Base-by-base conservation (phyloP, 345 rosid species). In the Aquilaria malaccensis region DNA sequence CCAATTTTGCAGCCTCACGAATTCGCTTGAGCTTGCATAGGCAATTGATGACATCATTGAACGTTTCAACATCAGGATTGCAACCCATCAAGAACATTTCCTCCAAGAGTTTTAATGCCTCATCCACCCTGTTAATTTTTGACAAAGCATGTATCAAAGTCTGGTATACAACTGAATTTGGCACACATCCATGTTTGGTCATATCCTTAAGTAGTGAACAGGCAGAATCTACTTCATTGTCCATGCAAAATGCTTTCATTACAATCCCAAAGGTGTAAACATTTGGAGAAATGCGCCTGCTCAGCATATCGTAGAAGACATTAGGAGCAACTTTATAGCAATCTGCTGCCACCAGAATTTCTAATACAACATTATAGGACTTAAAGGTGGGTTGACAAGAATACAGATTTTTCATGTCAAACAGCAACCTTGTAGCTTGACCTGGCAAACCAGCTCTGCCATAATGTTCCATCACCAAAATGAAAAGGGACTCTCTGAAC, bases 81-180 rank as follows among this genome's bases (percentile, higher is more conserved):
- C 97, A 89, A 3, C 96, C 85, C 97, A 85, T 85, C 57, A 93
- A 58, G 70, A 89, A 69, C 98, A 93, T 87, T 76, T 89, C 96
- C 43, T 89, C 98, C 47, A 93, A 65, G 65, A 83, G 82, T 59
- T 71, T 84, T 69, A 78, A 66, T 5, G 91, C 82, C 49, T 93
- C 97, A 54, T 83, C 74, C 58, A 89, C 84, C 75, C 91, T 71
- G 52, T 76, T 74, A 50, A 74, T 70, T 79, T 84, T 81, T 0
- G 86, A 80, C 64, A 89, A 73, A 1, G 95, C 87, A 67, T 85
- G 89, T 60, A 89, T 93, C 52, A 93, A 77, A 57, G 88, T 84
- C 71, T 84, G 88, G 70, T 89, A 93, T 59, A 93, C 80, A 43
- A 79, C 60, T 0, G 97, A 84, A 76, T 83, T 87, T 0, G 96